Base-by-base conservation (phyloP, 306 rosid genomes). In the Pueraria montana region DNA sequence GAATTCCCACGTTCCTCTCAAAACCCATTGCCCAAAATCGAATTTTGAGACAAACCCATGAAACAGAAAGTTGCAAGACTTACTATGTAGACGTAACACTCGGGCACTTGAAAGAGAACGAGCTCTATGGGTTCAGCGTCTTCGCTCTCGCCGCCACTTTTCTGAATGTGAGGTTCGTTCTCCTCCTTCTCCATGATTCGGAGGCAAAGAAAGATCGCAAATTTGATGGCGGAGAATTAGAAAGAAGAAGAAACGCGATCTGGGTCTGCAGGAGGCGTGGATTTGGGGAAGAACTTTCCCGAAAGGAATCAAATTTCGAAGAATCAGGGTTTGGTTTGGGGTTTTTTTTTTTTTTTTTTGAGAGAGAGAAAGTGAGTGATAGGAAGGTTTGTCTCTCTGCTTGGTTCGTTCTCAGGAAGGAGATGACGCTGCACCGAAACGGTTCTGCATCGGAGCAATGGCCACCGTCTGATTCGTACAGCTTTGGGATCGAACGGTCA, bases 81-180 rank as follows among this genome's bases (percentile, higher is more conserved):
- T 76, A 94, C 99, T 88, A 96, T 87, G 80, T 94, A 94, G 42
- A 94, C 99, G 80, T 94, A 96, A 83, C 99, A 96, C 85, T 96
- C 99, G 12, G 98, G 16, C 58, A 92, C 99, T 87, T 94, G 99
- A 81, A 92, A 96, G 75, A 91, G 96, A 87, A 96, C 95, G 69
- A 96, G 89, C 90, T 96, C 98, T 2, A 92, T 40, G 49, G 98
- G 88, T 63, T 94, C 98, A 10, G 70, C 76, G 18, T 91, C 93
- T 43, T 90, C 95, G 45, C 23, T 77, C 65, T 87, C 89, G 43
- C 83, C 90, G 27, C 67, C 88, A 40, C 76, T 86, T 75, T 83
- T 84, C 42, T 77, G 88, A 81, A 84, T 80, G 79, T 78, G 84
- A 8, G 89, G 77, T 76, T 68, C 80, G 80, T 81, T 68, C 87